Conservation (phyloP, 2,329 filamentous ascomycete genomes). For the Arthrobotrys pseudoclavata region DNA sequence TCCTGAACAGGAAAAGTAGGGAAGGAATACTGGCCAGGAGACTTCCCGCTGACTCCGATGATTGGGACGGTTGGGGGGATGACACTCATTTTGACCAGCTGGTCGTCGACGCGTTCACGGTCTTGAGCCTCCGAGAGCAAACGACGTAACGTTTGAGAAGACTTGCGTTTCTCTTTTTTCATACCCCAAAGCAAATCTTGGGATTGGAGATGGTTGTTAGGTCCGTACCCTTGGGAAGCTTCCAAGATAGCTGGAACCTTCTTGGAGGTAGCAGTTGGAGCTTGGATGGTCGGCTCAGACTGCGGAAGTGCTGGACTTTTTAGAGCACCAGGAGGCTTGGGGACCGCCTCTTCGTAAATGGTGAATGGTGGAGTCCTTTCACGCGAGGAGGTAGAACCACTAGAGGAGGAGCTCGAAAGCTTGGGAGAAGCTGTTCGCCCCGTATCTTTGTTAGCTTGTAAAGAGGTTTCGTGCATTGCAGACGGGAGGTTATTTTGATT, state of each 20-base stretch:
- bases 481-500: background rate
- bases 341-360: background rate
- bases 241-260: slow-evolving; percentile 4
- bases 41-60: background rate
- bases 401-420: background rate
- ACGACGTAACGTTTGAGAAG: background rate
- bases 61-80: background rate
- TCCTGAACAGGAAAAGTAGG: slow-evolving; percentile 12
- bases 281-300: background rate
- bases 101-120: slow-evolving; percentile 5
- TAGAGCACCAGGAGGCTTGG: background rate
- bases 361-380: slow-evolving; percentile 10
- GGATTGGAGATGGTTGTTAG: background rate
- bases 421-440: background rate
- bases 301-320: background rate
- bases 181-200: background rate
- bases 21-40: background rate
- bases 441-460: background rate
- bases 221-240: background rate
- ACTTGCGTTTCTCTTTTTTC: background rate
- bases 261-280: background rate
- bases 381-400: background rate
- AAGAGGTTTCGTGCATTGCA: background rate
- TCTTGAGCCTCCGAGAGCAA: slow-evolving; percentile 27
- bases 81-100: slow-evolving; percentile 28